Evolutionary conservation across 257 asterid species (phyloP).

Genomic region (Solanum lignicaule): DNA sequence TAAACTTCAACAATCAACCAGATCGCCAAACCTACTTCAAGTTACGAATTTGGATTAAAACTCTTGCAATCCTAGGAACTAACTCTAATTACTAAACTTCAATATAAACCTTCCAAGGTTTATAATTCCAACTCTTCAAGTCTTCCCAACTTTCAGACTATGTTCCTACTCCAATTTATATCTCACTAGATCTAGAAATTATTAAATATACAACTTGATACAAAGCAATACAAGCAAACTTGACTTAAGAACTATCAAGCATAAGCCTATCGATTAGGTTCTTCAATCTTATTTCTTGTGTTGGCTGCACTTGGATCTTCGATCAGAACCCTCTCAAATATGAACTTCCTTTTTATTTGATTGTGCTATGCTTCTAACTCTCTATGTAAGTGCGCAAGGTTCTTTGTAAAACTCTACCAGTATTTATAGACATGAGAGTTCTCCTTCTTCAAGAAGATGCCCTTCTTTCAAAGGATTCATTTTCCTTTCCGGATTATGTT

Average conservation of each 20-base stretch:
- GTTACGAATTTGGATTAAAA: no score
- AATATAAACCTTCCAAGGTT: no score
- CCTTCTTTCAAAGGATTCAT: neutral
- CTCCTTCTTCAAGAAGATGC: neutral
- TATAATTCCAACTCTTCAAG: neutral
- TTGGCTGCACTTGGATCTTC: neutral
- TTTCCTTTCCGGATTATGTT: neutral
- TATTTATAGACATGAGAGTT: neutral
- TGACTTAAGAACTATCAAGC: neutral
- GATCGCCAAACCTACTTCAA: no score
- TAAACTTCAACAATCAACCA: no score
- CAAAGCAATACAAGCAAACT: neutral
- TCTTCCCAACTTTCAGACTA: neutral
- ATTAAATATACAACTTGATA: neutral
- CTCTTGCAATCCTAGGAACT: neutral
- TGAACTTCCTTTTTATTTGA: neutral
- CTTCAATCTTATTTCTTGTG: neutral
- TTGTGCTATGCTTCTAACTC: neutral
- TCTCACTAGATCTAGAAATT: neutral
- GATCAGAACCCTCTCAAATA: neutral
- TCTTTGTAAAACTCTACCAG: neutral
- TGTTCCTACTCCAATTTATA: neutral
- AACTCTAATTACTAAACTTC: neutral
- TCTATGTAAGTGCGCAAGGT: neutral
- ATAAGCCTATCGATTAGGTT: neutral